These are phyloP conservation scores for Mycena amicta DNA, from an alignment of 768 basidiomycete species.

Conservation along the genomic window DNA sequence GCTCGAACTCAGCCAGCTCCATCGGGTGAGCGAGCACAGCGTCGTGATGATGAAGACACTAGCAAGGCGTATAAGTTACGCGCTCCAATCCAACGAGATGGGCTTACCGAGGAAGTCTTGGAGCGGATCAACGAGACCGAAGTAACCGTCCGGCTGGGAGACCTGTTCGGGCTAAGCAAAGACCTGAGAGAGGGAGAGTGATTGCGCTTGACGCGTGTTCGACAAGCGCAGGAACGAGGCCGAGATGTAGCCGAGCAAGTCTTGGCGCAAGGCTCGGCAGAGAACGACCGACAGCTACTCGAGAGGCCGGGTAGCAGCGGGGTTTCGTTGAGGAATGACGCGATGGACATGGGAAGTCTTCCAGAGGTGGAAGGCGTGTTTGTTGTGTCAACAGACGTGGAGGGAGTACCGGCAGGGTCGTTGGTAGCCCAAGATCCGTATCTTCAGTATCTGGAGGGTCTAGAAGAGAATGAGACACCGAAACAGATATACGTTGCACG, in stretches of 20 bases:
- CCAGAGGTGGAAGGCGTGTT: constrained; percentile 8
- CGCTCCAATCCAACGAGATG: not conserved
- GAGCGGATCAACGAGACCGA: not conserved
- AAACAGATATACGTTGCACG: constrained; percentile 12
- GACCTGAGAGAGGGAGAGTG: not conserved
- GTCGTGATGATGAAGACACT: not conserved
- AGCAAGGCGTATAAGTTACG: not conserved
- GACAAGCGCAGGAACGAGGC: not conserved
- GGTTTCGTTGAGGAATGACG: not conserved
- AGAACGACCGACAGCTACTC: not conserved
- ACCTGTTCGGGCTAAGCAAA: not conserved
- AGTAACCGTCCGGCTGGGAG: not conserved
- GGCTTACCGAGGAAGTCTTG: not conserved
- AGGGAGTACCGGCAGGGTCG: constrained; percentile 8
- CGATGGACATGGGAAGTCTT: constrained; percentile 3
- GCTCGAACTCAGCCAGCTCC: not conserved
- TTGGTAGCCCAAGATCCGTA: constrained; percentile 12
- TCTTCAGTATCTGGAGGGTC: constrained; percentile 10
- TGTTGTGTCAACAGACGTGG: constrained; percentile 1
- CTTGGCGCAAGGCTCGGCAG: not conserved
- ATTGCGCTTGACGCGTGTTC: not conserved
- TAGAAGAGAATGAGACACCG: not conserved
- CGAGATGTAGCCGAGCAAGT: not conserved
- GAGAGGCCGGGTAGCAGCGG: not conserved
- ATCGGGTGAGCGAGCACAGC: not conserved